Percentiles rank a stretch among this genome's conserved stretches.
Conservation (phyloP, 208 protist genomes). For the Leishmania braziliensis region DNA sequence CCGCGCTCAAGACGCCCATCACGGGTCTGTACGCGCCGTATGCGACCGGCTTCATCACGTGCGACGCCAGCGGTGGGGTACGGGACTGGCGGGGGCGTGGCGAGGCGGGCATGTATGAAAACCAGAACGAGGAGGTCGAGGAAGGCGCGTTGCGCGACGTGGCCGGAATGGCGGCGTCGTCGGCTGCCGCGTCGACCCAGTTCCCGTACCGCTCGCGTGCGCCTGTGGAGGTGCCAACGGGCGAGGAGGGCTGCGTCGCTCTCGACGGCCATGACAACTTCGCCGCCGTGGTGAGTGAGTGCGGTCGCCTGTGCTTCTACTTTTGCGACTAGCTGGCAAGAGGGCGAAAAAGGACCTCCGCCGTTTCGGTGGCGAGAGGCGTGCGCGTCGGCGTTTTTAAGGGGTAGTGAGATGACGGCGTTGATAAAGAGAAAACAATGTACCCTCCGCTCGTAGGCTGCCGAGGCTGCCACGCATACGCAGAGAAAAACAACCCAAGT, state of each 20-base stretch:
- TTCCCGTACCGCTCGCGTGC: constrained; percentile 25
- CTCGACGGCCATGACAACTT: constrained; percentile 58
- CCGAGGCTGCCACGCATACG: neutral
- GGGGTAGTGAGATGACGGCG: neutral
- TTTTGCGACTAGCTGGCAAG: constrained; percentile 32
- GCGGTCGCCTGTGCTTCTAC: constrained; percentile 34
- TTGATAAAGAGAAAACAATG: neutral
- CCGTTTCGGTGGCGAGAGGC: neutral
- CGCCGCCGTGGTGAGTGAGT: constrained; percentile 48
- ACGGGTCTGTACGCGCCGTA: constrained; percentile 67
- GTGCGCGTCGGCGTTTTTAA: neutral
- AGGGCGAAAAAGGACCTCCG: neutral
- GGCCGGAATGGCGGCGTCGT: constrained; percentile 20
- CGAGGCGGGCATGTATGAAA: constrained; percentile 15
- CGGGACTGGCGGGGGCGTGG: constrained; percentile 46
- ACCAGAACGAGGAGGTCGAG: constrained; percentile 9
- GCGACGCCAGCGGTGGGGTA: constrained; percentile 54
- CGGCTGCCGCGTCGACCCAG: constrained; percentile 5
- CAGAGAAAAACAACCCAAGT: neutral
- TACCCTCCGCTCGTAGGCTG: neutral
- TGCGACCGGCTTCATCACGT: constrained; percentile 56
- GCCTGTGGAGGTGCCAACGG: constrained; percentile 12
- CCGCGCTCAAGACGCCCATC: constrained; percentile 31
- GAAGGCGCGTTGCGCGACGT: constrained; percentile 22
- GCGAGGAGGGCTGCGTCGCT: constrained; percentile 37